Base-by-base conservation (phyloP, 164 flowering plant genomes). In the Aristolochia californica region DNA sequence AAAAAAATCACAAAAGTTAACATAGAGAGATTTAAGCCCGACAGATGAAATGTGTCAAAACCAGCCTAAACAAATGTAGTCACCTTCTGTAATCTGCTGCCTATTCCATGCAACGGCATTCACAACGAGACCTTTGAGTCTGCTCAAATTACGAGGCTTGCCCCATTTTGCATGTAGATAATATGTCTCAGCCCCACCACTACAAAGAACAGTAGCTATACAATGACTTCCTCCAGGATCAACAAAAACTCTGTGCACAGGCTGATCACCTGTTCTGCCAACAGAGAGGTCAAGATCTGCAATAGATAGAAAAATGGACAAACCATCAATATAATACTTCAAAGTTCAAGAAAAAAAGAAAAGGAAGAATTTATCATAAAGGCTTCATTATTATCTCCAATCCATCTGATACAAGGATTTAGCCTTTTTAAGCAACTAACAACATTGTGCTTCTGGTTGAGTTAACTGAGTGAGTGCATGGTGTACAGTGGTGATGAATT, bases 161-260 rank as follows among this genome's bases (percentile, higher is more conserved):
- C 73, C 79, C 99, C 99, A 93, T 69, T 84, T 93, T 20, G 97
- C 99, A 82, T 93, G 99, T 20, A 75, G 82, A 56, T 93, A 93
- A 57, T 64, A 89, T 23, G 93, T 89, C 43, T 93, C 99, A 59
- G 90, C 76, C 38, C 85, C 88, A 34, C 85, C 85, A 70, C 47
- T 70, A 50, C 87, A 83, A 64, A 85, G 74, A 13, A 89, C 78
- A 23, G 85, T 82, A 43, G 91, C 90, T 63, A 93, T 82, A 68
- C 97, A 93, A 47, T 93, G 99, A 65, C 95, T 84, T 43, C 99
- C 99, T 13, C 97, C 97, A 51, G 97, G 96, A 71, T 93, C 99
- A 69, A 93, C 97, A 68, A 90, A 93, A 59, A 89, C 96, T 59
- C 79, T 79, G 64, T 89, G 97, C 62, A 93, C 74, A 1, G 96